phyloP scores from a whole-genome alignment of 495 filamentous ascomycete genomes.

The Penicillium nucicola region DNA sequence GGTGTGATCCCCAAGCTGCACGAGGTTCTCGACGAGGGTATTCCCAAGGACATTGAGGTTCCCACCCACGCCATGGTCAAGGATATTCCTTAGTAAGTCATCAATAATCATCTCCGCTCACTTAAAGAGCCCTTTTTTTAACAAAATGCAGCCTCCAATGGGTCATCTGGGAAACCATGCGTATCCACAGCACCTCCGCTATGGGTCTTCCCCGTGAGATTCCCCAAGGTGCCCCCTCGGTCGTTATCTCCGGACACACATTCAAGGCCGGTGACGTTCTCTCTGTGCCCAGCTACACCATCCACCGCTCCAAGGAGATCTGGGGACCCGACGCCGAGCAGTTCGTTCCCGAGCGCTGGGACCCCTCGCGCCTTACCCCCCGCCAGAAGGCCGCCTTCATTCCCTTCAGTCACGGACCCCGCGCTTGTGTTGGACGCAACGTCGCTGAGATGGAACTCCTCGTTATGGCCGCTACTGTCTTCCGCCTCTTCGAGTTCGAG shows the following conservation, averaged over 20 bases:
- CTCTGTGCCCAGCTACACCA: slow-evolving; percentile 81
- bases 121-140: not conserved
- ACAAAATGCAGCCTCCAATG: slow-evolving; percentile 51
- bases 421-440: slow-evolving; percentile 80
- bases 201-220: slow-evolving; percentile 85
- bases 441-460: slow-evolving; percentile 93
- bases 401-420: slow-evolving; percentile 78
- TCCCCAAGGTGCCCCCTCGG: slow-evolving; percentile 55
- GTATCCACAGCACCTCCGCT: slow-evolving; percentile 84
- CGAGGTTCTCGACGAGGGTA: slow-evolving; percentile 64
- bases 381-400: slow-evolving; percentile 79
- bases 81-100: slow-evolving; percentile 66
- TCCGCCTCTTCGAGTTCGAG: slow-evolving; percentile 70
- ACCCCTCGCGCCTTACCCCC: slow-evolving; percentile 46
- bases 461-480: slow-evolving; percentile 74
- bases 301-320: slow-evolving; percentile 77
- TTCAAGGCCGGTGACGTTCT: slow-evolving; percentile 76
- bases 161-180: slow-evolving; percentile 86
- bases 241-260: slow-evolving; percentile 54
- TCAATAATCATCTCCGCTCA: not conserved
- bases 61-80: slow-evolving; percentile 69
- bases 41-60: slow-evolving; percentile 58
- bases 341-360: slow-evolving; percentile 84
- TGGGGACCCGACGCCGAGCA: slow-evolving; percentile 76
- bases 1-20: slow-evolving; percentile 71